Evolutionary conservation across 352 stramenopile species (phyloP), one percentile per base, ranked within the genome.

Genomic region (Phytophthora chlamydospora): DNA sequence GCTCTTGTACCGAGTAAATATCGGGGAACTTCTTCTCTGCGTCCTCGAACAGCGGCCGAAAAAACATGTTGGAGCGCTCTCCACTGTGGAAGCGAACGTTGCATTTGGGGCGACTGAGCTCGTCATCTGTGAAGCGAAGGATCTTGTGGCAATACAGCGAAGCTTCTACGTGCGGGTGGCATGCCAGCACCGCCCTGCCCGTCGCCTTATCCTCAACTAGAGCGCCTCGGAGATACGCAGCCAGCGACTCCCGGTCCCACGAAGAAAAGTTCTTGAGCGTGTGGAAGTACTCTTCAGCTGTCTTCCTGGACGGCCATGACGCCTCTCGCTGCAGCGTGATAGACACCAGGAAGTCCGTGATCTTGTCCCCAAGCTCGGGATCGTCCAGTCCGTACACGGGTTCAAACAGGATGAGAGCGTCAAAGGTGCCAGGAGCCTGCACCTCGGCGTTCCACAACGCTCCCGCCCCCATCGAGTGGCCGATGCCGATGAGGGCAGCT

Each of bases 401-500:
- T 21, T 83, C 75, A 6, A 83, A 83, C 14, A 83, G 29, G 11
- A 81, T 65, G 16, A 83, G 68, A 0, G 58, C 66, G 21, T 83
- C 74, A 44, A 83, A 80, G 3, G 68, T 76, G 9, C 71, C 68
- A 4, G 75, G 75, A 31, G 68, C 38, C 11, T 54, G 34, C 16
- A 81, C 61, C 48, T 81, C 75, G 2, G 54, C 27, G 41, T 75
- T 75, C 75, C 71, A 80, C 4, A 83, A 29, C 14, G 71, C 68
- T 7, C 62, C 47, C 6, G 65, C 71, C 3, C 68, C 68, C 68
- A 77, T 71, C 4, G 68, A 77, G 45, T 77, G 68, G 13, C 68
- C 64, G n/a, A 77, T 40, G 9, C 68, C 68, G 56, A 77, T 74
- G 14, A 77, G 43, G 1, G 51, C 27, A 21, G 33, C 40, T 35